These are phyloP conservation scores for Xylariomycetidae sp. DNA, from an alignment of 2,329 filamentous ascomycete species.

Conservation along the genomic window DNA sequence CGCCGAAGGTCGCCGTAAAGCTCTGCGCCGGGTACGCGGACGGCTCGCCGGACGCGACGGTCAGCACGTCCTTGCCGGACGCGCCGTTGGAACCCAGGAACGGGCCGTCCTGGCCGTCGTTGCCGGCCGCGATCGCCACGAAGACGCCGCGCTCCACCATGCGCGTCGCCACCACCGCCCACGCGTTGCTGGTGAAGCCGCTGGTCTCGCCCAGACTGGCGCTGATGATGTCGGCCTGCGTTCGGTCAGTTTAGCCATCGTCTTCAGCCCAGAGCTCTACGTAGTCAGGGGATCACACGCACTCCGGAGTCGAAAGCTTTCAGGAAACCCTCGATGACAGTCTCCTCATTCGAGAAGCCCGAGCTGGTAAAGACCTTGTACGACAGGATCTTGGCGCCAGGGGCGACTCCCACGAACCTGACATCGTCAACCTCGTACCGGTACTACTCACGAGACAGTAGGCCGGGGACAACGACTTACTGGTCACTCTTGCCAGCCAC, in stretches of 20 bases:
- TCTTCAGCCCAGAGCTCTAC: neutral
- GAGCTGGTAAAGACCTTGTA: constrained; percentile 16
- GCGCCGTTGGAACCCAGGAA: constrained; percentile 21
- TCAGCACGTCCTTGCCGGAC: constrained; percentile 19
- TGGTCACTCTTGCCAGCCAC: constrained; percentile 17
- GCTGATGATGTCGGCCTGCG: constrained; percentile 19
- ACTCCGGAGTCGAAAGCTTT: constrained; percentile 19
- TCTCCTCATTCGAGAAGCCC: constrained; percentile 18
- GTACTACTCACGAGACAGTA: neutral
- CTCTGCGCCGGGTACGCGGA: constrained; percentile 13
- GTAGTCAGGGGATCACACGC: constrained; percentile 1
- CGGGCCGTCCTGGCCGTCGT: constrained; percentile 16
- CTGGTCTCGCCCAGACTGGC: constrained; percentile 16
- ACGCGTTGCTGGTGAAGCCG: constrained; percentile 30
- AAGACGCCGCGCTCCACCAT: constrained; percentile 30
- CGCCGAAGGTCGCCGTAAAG: constrained; percentile 15
- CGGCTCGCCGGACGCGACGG: constrained; percentile 18
- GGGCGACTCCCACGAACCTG: constrained; percentile 20
- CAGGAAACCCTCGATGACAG: constrained; percentile 16
- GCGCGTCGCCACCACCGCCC: constrained; percentile 34
- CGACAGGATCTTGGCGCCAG: constrained; percentile 15
- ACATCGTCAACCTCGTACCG: neutral
- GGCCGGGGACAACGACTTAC: constrained; percentile 4
- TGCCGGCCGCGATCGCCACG: constrained; percentile 17
- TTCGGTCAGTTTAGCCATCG: neutral